Evolutionary conservation across 805 yeast species (phyloP).

Genomic region (Monosporozyma yasuniensis): DNA sequence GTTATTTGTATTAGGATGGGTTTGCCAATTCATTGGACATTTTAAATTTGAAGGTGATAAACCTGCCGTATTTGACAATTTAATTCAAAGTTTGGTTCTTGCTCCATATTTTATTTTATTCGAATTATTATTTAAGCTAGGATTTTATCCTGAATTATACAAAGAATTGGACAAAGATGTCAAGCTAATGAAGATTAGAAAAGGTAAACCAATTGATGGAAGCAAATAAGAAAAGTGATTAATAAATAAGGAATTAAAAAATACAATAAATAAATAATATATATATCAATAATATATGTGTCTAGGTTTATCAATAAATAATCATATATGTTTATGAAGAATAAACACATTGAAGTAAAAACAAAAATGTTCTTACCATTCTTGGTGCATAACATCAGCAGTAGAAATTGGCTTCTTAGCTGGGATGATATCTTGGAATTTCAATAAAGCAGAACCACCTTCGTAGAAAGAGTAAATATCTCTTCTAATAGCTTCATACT

Average conservation of each 20-base stretch:
- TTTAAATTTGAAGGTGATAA: slow-evolving; percentile 70
- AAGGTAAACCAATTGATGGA: neutral
- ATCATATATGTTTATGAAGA: neutral
- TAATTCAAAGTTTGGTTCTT: slow-evolving; percentile 74
- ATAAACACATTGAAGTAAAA: too few relatives aligned
- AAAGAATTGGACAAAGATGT: slow-evolving; percentile 5
- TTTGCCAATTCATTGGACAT: slow-evolving; percentile 82
- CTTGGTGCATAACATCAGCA: slow-evolving; percentile 12
- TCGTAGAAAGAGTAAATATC: slow-evolving; percentile 85
- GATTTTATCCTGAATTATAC: slow-evolving; percentile 40
- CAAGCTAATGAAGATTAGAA: neutral
- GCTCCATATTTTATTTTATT: slow-evolving; percentile 87
- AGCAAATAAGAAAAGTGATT: neutral
- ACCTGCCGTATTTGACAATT: slow-evolving; percentile 80
- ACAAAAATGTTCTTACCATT: slow-evolving; percentile 6
- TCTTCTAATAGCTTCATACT: slow-evolving; percentile 71
- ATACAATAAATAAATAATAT: slow-evolving; percentile 1
- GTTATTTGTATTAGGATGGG: slow-evolving; percentile 57
- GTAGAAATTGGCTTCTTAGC: slow-evolving; percentile 4
- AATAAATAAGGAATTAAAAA: neutral
- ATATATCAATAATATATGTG: neutral
- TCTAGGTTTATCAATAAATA: neutral
- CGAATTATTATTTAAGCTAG: slow-evolving; percentile 65
- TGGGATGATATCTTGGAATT: slow-evolving; percentile 5
- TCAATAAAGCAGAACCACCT: slow-evolving; percentile 64